phyloP scores from a whole-genome alignment of 2,329 filamentous ascomycete species.

The Blastomyces emzantsi region DNA sequence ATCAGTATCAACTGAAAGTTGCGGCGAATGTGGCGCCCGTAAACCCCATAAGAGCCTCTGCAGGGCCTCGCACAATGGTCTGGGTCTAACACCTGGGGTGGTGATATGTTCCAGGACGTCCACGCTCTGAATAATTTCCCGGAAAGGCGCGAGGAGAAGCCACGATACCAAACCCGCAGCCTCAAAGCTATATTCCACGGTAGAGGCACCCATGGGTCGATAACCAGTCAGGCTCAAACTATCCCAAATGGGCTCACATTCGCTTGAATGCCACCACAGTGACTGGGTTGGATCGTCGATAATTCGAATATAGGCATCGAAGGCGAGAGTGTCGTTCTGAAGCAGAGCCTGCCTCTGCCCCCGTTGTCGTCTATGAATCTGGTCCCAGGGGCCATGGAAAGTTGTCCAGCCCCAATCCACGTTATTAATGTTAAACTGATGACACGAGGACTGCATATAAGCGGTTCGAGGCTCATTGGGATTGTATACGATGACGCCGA shows the following conservation, averaged over 20 bases:
- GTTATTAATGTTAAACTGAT: slow-evolving; percentile 51
- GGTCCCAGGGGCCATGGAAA: slow-evolving; percentile 50
- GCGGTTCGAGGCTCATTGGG: slow-evolving; percentile 52
- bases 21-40: slow-evolving; percentile 35
- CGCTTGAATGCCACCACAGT: slow-evolving; percentile 51
- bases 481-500: slow-evolving; percentile 55
- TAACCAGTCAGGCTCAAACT: slow-evolving; percentile 50
- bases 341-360: slow-evolving; percentile 51
- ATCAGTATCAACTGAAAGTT: slow-evolving; percentile 35
- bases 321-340: slow-evolving; percentile 52
- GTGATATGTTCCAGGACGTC: slow-evolving; percentile 39
- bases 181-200: slow-evolving; percentile 38
- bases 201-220: slow-evolving; percentile 41
- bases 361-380: slow-evolving; percentile 49
- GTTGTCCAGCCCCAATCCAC: slow-evolving; percentile 57
- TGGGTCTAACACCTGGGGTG: slow-evolving; percentile 40
- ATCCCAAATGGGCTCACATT: slow-evolving; percentile 47
- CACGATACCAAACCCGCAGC: slow-evolving; percentile 50
- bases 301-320: slow-evolving; percentile 53
- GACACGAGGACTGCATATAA: slow-evolving; percentile 47
- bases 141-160: slow-evolving; percentile 52
- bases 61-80: slow-evolving; percentile 43
- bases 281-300: slow-evolving; percentile 52
- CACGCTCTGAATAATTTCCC: slow-evolving; percentile 45
- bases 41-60: slow-evolving; percentile 46